These are phyloP conservation scores for Zanthoxylum bungeanum DNA, from an alignment of 345 rosid genomes.

Conservation along the genomic window DNA sequence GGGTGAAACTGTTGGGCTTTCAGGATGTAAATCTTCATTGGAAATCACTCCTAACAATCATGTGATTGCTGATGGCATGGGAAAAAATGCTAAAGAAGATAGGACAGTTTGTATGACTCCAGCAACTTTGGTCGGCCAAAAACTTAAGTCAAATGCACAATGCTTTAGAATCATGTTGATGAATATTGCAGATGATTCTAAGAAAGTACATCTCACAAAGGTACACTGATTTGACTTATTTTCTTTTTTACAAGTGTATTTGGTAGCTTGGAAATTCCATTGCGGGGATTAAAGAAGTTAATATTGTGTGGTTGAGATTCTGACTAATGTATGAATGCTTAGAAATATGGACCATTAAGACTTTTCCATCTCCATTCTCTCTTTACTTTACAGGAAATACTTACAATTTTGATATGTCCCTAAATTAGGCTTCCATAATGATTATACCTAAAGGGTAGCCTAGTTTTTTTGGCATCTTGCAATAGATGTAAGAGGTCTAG, in stretches of 20 bases:
- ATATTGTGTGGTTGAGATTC: not conserved
- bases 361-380: not conserved
- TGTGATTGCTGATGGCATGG: slow-evolving; percentile 16
- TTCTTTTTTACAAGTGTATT: not conserved
- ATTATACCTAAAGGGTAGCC: not conserved
- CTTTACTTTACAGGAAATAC: not conserved
- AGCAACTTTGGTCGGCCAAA: slow-evolving; percentile 21
- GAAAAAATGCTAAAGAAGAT: slow-evolving; percentile 27
- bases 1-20: slow-evolving; percentile 21
- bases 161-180: slow-evolving; percentile 62
- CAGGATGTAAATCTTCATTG: slow-evolving; percentile 19
- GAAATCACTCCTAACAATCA: slow-evolving; percentile 29
- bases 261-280: not conserved
- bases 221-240: slow-evolving; percentile 31
- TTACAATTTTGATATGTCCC: not conserved
- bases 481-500: too few species aligned
- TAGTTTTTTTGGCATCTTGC: too few species aligned
- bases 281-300: not conserved
- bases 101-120: slow-evolving; percentile 15
- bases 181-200: slow-evolving; percentile 69
- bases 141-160: slow-evolving; percentile 26
- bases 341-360: not conserved
- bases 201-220: slow-evolving; percentile 62
- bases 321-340: not conserved
- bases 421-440: not conserved